Conservation (phyloP, 1,139 yeast genomes). For the Geotrichum histeridarum region DNA sequence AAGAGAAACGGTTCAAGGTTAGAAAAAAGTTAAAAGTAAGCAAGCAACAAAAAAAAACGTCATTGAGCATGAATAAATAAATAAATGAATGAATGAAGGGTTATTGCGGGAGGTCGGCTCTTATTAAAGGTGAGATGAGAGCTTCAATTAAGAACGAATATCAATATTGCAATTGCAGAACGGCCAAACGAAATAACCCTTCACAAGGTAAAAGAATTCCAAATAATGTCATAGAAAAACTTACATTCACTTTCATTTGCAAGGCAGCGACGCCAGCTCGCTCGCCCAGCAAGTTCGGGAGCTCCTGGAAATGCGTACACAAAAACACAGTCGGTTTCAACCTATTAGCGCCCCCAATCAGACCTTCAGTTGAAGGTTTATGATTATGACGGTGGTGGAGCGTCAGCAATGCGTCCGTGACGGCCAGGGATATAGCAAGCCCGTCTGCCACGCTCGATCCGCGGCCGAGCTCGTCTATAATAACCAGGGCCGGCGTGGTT, state of each 20-base stretch:
- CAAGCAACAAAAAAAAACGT: background rate
- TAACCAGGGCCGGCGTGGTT: slow-evolving; percentile 36
- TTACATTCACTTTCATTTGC: slow-evolving; percentile 16
- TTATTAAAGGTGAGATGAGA: too few relatives aligned
- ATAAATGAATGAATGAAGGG: too few relatives aligned
- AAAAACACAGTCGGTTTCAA: slow-evolving; percentile 11
- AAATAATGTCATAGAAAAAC: background rate
- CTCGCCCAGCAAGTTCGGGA: slow-evolving; percentile 16
- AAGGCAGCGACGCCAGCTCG: slow-evolving; percentile 17
- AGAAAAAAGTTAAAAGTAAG: background rate
- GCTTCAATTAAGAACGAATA: too few relatives aligned
- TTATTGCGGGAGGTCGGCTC: too few relatives aligned
- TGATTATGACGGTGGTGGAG: background rate
- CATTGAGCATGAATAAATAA: too few relatives aligned
- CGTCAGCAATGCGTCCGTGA: slow-evolving; percentile 14
- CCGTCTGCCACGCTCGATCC: slow-evolving; percentile 32
- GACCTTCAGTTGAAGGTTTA: too few relatives aligned
- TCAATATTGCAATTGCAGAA: too few relatives aligned
- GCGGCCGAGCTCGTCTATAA: slow-evolving; percentile 52
- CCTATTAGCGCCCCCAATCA: too few relatives aligned
- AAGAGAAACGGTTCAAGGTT: background rate
- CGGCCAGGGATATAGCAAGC: slow-evolving; percentile 14
- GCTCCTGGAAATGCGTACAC: slow-evolving; percentile 19
- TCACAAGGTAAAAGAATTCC: too few relatives aligned
- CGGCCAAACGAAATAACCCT: background rate